These are phyloP conservation scores for Alternaria viburni DNA, from an alignment of 2,329 filamentous ascomycete species.

Conservation along the genomic window DNA sequence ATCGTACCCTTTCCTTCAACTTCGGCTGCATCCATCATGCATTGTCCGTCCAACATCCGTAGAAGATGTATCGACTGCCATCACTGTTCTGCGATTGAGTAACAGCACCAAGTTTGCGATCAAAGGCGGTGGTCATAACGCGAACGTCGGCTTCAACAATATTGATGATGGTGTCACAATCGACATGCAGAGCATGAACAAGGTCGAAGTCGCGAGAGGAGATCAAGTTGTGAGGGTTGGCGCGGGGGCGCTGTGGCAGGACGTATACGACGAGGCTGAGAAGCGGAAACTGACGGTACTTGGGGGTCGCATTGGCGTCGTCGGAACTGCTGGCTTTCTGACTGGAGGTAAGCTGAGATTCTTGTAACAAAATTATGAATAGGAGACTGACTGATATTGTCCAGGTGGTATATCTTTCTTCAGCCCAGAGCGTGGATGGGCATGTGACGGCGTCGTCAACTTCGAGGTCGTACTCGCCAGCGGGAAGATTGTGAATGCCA, in stretches of 20 bases:
- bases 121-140: slow-evolving; percentile 33
- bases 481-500: slow-evolving; percentile 49
- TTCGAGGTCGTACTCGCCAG: slow-evolving; percentile 48
- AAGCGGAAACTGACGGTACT: slow-evolving; percentile 22
- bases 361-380: not conserved
- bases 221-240: slow-evolving; percentile 26
- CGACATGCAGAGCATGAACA: slow-evolving; percentile 35
- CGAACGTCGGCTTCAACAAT: slow-evolving; percentile 36
- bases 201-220: slow-evolving; percentile 16
- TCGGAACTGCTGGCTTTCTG: slow-evolving; percentile 39
- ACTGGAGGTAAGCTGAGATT: slow-evolving; percentile 32
- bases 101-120: slow-evolving; percentile 29
- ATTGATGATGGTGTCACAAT: slow-evolving; percentile 41
- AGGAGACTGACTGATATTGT: not conserved
- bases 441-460: slow-evolving; percentile 36
- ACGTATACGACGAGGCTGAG: slow-evolving; percentile 45
- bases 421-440: slow-evolving; percentile 25
- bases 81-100: slow-evolving; percentile 16
- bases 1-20: slow-evolving; percentile 31
- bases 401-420: slow-evolving; percentile 31
- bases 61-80: slow-evolving; percentile 24
- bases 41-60: slow-evolving; percentile 25
- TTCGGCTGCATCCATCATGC: slow-evolving; percentile 26
- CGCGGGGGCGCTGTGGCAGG: slow-evolving; percentile 40
- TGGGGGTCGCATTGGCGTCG: slow-evolving; percentile 35